Percentiles rank a stretch among this genome's conserved stretches.
Evolutionary conservation across 441 rosid species (phyloP).

Genomic region (Rhodomyrtus psidioides): DNA sequence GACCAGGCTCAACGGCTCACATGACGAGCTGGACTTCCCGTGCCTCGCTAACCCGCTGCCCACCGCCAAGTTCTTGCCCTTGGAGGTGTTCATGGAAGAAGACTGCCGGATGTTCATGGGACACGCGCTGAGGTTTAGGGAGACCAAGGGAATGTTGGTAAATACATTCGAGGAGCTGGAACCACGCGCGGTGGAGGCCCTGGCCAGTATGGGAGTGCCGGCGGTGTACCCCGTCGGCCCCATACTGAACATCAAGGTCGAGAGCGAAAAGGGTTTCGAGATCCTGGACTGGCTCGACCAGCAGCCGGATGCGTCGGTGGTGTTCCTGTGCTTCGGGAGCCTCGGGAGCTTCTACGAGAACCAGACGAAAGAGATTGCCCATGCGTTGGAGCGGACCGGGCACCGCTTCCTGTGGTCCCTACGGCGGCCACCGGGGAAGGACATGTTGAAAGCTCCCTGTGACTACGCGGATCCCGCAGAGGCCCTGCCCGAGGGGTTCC

Average conservation of each 20-base stretch:
- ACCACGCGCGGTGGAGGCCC: conserved; percentile 18
- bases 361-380: conserved; percentile 8
- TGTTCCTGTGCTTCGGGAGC: conserved; percentile 42
- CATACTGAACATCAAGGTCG: conserved; percentile 7
- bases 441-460: not conserved
- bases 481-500: not conserved
- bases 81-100: not conserved
- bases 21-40: not conserved
- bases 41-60: not conserved
- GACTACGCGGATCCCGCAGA: not conserved
- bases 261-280: not conserved
- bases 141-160: conserved; percentile 39
- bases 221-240: conserved; percentile 41
- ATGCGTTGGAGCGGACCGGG: not conserved
- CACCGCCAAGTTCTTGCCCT: not conserved
- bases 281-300: conserved; percentile 34
- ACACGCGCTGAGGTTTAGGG: conserved; percentile 2
- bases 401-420: not conserved
- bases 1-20: not conserved
- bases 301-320: conserved; percentile 37
- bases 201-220: not conserved
- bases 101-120: not conserved
- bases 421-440: not conserved
- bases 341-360: conserved; percentile 30
- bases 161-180: conserved; percentile 53